Percentiles rank a stretch among this genome's conserved stretches.
phyloP scores from a whole-genome alignment of 1,139 yeast genomes.

The Yamadazyma siamensis region DNA sequence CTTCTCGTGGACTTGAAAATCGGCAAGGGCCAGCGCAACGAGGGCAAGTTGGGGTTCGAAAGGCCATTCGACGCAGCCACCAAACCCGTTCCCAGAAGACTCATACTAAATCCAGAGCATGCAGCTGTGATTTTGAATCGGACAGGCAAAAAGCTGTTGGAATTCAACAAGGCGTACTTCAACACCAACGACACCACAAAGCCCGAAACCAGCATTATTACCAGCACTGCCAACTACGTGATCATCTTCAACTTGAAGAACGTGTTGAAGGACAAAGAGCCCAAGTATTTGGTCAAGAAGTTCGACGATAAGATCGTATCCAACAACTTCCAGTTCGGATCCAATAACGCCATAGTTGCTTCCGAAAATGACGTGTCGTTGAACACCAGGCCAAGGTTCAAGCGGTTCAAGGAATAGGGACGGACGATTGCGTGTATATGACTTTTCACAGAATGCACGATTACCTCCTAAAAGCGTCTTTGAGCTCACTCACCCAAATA shows the following conservation, averaged over 20 bases:
- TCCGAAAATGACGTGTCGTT: constrained; percentile 68
- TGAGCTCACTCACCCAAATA: constrained; percentile 65
- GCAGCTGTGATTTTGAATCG: constrained; percentile 57
- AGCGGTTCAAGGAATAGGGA: constrained; percentile 36
- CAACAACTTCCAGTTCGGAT: constrained; percentile 74
- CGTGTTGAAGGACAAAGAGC: constrained; percentile 45
- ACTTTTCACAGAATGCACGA: background rate
- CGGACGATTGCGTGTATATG: background rate
- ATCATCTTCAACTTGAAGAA: constrained; percentile 75
- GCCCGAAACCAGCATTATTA: constrained; percentile 68
- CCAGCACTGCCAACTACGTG: constrained; percentile 79
- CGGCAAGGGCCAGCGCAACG: constrained; percentile 55
- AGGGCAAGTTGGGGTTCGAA: constrained; percentile 61
- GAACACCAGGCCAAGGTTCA: constrained; percentile 56
- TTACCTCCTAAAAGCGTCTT: constrained; percentile 43
- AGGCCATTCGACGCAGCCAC: constrained; percentile 61
- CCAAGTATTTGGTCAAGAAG: constrained; percentile 61
- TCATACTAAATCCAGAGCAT: constrained; percentile 71
- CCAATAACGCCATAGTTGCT: constrained; percentile 68
- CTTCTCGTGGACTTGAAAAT: constrained; percentile 65
- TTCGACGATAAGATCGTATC: constrained; percentile 66
- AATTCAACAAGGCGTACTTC: constrained; percentile 73
- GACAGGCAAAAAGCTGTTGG: constrained; percentile 44
- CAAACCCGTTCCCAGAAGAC: constrained; percentile 67
- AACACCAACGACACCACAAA: constrained; percentile 54